Conservation (phyloP, 2,329 filamentous ascomycete species). For the Pezicula radicicola region DNA sequence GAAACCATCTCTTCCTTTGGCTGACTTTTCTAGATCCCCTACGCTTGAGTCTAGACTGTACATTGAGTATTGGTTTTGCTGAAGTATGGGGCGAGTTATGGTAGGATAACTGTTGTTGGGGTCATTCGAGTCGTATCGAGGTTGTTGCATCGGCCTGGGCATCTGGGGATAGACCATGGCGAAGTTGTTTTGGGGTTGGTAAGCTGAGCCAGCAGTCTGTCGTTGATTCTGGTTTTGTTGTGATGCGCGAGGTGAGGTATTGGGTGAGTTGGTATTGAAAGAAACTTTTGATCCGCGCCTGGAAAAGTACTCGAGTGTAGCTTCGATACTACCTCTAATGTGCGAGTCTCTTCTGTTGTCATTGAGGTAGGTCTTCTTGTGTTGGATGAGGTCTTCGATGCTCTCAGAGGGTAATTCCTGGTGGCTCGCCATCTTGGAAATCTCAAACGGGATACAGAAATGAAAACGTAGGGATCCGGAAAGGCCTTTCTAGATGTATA, state of each 20-base stretch:
- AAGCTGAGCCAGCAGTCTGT: constrained; percentile 1
- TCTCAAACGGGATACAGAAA: neutral
- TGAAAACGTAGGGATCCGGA: constrained; percentile 1
- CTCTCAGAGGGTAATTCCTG: neutral
- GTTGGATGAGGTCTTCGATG: constrained; percentile 15
- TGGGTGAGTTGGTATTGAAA: neutral
- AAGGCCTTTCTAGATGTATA: neutral
- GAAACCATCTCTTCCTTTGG: constrained; percentile 2
- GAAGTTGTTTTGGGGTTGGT: neutral
- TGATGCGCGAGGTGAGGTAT: constrained; percentile 7
- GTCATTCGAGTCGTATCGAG: too few species aligned
- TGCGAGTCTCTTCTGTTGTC: constrained; percentile 17
- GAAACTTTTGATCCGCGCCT: constrained; percentile 5
- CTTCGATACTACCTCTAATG: constrained; percentile 18
- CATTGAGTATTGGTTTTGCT: too few species aligned
- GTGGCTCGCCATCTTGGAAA: neutral
- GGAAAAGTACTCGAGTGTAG: constrained; percentile 17
- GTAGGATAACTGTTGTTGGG: too few species aligned
- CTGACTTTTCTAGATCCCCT: neutral
- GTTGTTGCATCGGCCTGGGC: neutral
- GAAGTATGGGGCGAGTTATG: too few species aligned
- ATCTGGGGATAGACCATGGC: constrained; percentile 11
- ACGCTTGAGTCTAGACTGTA: too few species aligned
- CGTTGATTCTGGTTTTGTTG: constrained; percentile 6
- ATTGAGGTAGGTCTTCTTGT: constrained; percentile 18